Percentiles rank a stretch among this genome's conserved stretches.
Conservation (phyloP, 2,329 filamentous ascomycete species). For the Penicillium nordicum region DNA sequence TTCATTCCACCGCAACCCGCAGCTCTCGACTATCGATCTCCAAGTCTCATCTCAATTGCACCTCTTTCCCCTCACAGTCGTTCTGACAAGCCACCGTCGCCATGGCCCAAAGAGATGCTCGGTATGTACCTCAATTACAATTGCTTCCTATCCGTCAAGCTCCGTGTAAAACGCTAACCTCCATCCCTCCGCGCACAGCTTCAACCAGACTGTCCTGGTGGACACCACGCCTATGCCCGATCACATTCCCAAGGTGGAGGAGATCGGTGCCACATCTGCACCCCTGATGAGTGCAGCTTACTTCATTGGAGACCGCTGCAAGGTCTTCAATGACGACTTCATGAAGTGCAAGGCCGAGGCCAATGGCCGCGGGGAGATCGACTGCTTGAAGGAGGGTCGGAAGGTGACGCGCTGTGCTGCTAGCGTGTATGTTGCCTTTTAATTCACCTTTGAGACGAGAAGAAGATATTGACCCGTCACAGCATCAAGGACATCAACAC, state of each 20-base stretch:
- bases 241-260: slow-evolving; percentile 85
- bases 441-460: background rate
- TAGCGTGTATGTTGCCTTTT: slow-evolving; percentile 72
- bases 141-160: background rate
- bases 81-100: slow-evolving; percentile 21
- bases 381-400: slow-evolving; percentile 93
- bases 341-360: slow-evolving; percentile 99
- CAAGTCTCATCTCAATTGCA: slow-evolving; percentile 23
- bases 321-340: slow-evolving; percentile 95
- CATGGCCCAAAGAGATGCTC: slow-evolving; percentile 34
- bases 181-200: slow-evolving; percentile 56
- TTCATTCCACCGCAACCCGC: slow-evolving; percentile 31
- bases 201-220: slow-evolving; percentile 89
- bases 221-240: slow-evolving; percentile 94
- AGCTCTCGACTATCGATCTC: slow-evolving; percentile 23
- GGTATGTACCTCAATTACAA: slow-evolving; percentile 21
- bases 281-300: slow-evolving; percentile 87
- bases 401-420: slow-evolving; percentile 94
- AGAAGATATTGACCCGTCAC: slow-evolving; percentile 10
- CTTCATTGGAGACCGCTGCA: slow-evolving; percentile 96
- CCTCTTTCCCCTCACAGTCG: slow-evolving; percentile 12
- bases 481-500: slow-evolving; percentile 96
- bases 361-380: slow-evolving; percentile 83
- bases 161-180: slow-evolving; percentile 18
- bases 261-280: slow-evolving; percentile 89